Percentiles rank a stretch among this genome's conserved stretches.
Conservation (phyloP, 2,329 filamentous ascomycete genomes). For the Phialophora chinensis region DNA sequence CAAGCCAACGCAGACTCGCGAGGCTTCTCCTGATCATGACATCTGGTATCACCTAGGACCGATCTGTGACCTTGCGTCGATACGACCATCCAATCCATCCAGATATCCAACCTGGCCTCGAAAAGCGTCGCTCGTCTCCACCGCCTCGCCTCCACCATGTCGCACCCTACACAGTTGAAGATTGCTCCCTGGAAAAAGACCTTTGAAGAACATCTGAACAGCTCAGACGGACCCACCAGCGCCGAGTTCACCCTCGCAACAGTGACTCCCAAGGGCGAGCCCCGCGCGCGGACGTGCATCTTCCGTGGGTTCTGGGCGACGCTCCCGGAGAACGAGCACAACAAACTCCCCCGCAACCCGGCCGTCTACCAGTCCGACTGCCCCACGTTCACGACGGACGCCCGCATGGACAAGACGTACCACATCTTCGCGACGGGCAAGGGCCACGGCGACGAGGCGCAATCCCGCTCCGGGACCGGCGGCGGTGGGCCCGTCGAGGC, state of each 20-base stretch:
- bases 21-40: background rate
- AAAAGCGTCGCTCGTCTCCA: conserved; percentile 15
- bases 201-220: conserved; percentile 57
- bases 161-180: conserved; percentile 44
- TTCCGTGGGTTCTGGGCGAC: conserved; percentile 82
- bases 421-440: conserved; percentile 67
- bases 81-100: background rate
- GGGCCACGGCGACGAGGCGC: conserved; percentile 52
- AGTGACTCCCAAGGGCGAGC: conserved; percentile 44
- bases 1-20: background rate
- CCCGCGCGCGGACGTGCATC: conserved; percentile 76
- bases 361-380: conserved; percentile 75
- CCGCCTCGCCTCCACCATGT: conserved; percentile 46
- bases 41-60: background rate
- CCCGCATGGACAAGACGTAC: conserved; percentile 79
- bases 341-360: conserved; percentile 74
- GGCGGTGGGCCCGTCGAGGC: conserved; percentile 78
- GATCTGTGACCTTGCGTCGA: background rate
- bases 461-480: conserved; percentile 58
- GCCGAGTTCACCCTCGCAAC: conserved; percentile 54
- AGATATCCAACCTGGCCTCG: conserved; percentile 24
- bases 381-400: conserved; percentile 84
- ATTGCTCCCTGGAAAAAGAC: conserved; percentile 59
- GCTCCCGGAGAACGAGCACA: conserved; percentile 73
- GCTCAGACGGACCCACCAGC: conserved; percentile 44